Conservation (phyloP, 305 asterid species). For the Fraxinus sp. region DNA sequence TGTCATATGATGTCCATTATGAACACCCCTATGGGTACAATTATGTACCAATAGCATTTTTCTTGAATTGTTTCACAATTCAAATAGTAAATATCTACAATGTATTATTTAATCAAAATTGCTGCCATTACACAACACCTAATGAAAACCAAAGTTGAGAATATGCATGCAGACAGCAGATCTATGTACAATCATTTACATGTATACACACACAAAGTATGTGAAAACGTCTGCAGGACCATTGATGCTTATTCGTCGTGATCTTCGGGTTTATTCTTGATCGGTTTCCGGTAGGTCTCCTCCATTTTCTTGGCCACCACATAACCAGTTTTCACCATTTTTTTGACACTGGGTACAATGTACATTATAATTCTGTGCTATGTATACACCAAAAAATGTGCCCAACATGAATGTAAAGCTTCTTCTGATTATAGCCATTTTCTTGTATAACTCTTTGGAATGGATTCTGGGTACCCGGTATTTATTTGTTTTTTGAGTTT, state of each 20-base stretch:
- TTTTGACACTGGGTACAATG: conserved; percentile 34
- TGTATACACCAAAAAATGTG: conserved; percentile 35
- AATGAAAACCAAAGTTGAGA: background rate
- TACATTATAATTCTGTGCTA: conserved; percentile 39
- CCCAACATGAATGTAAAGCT: conserved; percentile 39
- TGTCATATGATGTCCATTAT: background rate
- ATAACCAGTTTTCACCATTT: conserved; percentile 23
- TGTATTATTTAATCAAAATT: background rate
- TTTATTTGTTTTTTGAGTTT: background rate
- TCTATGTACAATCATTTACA: background rate
- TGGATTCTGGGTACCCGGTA: background rate
- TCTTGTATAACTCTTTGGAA: background rate
- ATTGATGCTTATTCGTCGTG: conserved; percentile 19
- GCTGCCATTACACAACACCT: background rate
- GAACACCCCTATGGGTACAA: too few species aligned
- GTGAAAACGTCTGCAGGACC: background rate
- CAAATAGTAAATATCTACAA: background rate
- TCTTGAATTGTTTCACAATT: background rate
- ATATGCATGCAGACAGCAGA: too few species aligned
- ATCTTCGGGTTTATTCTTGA: conserved; percentile 4
- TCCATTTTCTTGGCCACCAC: conserved; percentile 25
- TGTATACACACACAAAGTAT: background rate
- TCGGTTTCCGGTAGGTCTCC: conserved; percentile 33
- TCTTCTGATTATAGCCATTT: conserved; percentile 33
- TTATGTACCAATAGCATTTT: too few species aligned